Conservation (phyloP, 768 basidiomycete species). For the Lentinula raphanica region DNA sequence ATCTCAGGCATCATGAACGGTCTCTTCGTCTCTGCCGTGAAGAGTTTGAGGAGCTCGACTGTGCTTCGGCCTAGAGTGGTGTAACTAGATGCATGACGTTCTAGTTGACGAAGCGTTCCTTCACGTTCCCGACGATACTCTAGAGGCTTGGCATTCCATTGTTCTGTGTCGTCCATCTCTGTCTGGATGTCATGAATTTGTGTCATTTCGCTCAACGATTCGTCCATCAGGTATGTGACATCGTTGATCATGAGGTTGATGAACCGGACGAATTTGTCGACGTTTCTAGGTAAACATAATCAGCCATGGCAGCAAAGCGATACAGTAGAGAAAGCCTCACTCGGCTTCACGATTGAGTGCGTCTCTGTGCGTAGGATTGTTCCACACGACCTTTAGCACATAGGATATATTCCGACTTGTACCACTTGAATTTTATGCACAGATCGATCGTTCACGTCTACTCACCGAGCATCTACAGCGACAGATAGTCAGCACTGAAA, state of each 20-base stretch:
- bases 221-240: slow-evolving; percentile 96
- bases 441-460: slow-evolving; percentile 3
- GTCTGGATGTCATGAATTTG: slow-evolving; percentile 84
- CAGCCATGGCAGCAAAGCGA: background rate
- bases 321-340: slow-evolving; percentile 36
- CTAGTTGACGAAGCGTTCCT: slow-evolving; percentile 68
- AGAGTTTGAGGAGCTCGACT: slow-evolving; percentile 84
- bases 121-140: slow-evolving; percentile 85
- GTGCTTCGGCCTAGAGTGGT: slow-evolving; percentile 83
- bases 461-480: slow-evolving; percentile 47
- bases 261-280: slow-evolving; percentile 92
- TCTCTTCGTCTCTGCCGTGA: slow-evolving; percentile 85
- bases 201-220: slow-evolving; percentile 82
- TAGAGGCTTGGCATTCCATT: slow-evolving; percentile 62
- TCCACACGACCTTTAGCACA: slow-evolving; percentile 87
- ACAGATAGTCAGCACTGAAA: slow-evolving; percentile 5
- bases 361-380: slow-evolving; percentile 83
- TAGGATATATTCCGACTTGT: slow-evolving; percentile 78
- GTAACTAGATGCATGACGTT: slow-evolving; percentile 81
- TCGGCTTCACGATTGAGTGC: slow-evolving; percentile 76
- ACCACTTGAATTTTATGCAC: slow-evolving; percentile 10
- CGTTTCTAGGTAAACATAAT: slow-evolving; percentile 46
- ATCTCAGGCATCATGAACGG: slow-evolving; percentile 98
- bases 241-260: slow-evolving; percentile 99
- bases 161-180: slow-evolving; percentile 72